Conservation (phyloP, 352 stramenopile species). For the Phytophthora hybrid region DNA sequence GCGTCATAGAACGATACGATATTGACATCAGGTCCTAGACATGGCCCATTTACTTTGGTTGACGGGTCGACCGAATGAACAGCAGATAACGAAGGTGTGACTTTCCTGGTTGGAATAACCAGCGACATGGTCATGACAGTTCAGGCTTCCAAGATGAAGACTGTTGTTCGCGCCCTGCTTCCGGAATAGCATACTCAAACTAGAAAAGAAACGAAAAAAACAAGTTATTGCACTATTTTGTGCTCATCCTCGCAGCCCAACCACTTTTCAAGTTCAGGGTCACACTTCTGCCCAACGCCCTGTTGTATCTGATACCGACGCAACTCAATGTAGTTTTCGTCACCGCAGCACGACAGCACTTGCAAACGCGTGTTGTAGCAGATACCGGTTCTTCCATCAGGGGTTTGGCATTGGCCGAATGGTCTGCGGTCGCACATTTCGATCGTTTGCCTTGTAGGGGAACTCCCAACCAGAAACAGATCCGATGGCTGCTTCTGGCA, state of each 20-base stretch:
- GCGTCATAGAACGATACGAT: neutral
- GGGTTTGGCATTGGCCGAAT: constrained; percentile 23
- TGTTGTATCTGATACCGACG: constrained; percentile 28
- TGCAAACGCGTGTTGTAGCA: constrained; percentile 39
- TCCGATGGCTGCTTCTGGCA: constrained; percentile 25
- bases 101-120: neutral
- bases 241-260: constrained; percentile 11
- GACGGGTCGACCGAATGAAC: neutral
- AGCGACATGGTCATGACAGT: neutral
- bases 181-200: neutral
- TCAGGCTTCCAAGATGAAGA: neutral
- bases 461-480: neutral
- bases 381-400: constrained; percentile 13
- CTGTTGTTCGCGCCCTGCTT: neutral
- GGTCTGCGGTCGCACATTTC: constrained; percentile 36
- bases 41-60: neutral
- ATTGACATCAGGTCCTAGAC: neutral
- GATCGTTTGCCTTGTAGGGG: constrained; percentile 18
- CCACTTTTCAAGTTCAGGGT: constrained; percentile 27
- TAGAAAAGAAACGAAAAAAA: neutral
- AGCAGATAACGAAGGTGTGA: neutral
- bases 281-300: constrained; percentile 17
- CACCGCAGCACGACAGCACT: constrained; percentile 30
- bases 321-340: constrained; percentile 29
- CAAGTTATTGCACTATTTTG: neutral